Conservation (phyloP, 2,329 filamentous ascomycete species). For the Dryadomyces quercivorus region DNA sequence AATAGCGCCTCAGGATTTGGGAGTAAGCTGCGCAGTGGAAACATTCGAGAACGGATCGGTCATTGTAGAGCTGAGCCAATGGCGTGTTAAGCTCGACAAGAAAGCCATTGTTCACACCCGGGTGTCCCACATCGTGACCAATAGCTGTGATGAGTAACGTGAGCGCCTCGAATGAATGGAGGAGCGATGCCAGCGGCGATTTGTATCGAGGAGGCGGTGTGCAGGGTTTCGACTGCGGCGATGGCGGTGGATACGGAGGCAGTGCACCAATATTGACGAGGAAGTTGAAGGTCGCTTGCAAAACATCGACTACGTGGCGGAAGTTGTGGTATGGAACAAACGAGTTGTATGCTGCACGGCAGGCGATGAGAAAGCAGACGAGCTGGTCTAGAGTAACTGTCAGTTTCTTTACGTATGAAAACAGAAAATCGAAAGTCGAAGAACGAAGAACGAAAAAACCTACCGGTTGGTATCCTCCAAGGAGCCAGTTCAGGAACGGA, state of each 20-base stretch:
- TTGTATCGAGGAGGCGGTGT: constrained; percentile 60
- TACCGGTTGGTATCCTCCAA: constrained; percentile 70
- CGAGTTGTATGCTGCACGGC: constrained; percentile 86
- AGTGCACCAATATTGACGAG: constrained; percentile 68
- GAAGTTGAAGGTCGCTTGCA: constrained; percentile 88
- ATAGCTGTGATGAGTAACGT: constrained; percentile 91
- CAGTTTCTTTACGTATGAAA: constrained; percentile 4
- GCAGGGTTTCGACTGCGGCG: neutral
- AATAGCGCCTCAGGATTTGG: constrained; percentile 85
- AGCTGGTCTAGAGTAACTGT: constrained; percentile 50
- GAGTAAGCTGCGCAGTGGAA: constrained; percentile 97
- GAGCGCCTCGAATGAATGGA: constrained; percentile 80
- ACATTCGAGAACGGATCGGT: constrained; percentile 89
- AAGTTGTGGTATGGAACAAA: constrained; percentile 99
- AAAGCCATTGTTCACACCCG: constrained; percentile 96
- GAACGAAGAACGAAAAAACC: too few species aligned
- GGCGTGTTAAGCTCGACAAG: constrained; percentile 84
- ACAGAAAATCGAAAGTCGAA: too few species aligned
- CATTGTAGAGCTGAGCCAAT: constrained; percentile 90
- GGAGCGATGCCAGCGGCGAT: constrained; percentile 58
- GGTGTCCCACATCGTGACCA: constrained; percentile 93
- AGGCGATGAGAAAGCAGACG: constrained; percentile 74
- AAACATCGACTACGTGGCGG: constrained; percentile 88
- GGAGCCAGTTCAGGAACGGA: constrained; percentile 66
- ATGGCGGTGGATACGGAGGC: constrained; percentile 46